Conservation (phyloP, 2,329 filamentous ascomycete species). For the Pseudogymnoascus sp. region DNA sequence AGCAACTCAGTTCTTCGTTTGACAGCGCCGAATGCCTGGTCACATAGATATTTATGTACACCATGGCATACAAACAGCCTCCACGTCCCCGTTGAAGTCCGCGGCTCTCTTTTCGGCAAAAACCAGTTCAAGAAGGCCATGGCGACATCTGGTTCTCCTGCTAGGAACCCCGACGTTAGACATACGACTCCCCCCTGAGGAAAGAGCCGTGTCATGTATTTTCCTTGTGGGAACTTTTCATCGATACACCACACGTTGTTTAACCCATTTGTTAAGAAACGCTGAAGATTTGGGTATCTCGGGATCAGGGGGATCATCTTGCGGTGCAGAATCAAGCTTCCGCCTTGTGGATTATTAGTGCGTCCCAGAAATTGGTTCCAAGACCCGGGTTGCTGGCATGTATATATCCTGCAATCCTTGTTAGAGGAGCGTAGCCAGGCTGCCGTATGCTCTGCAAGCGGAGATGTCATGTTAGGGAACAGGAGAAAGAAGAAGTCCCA, state of each 20-base stretch:
- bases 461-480: constrained; percentile 36
- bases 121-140: constrained; percentile 38
- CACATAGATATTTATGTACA: constrained; percentile 23
- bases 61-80: constrained; percentile 22
- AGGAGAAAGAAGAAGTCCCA: constrained; percentile 39
- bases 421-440: constrained; percentile 40
- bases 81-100: constrained; percentile 16
- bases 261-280: neutral
- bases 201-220: constrained; percentile 36
- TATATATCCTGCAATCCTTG: constrained; percentile 36
- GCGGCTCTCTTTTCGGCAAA: constrained; percentile 19
- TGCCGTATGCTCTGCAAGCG: constrained; percentile 34
- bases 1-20: constrained; percentile 22
- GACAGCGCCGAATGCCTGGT: constrained; percentile 26
- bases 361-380: constrained; percentile 40
- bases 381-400: constrained; percentile 35
- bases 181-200: constrained; percentile 40
- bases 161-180: constrained; percentile 43
- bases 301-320: constrained; percentile 17
- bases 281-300: constrained; percentile 17
- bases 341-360: constrained; percentile 13
- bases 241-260: constrained; percentile 23
- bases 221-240: constrained; percentile 24
- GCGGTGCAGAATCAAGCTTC: constrained; percentile 26
- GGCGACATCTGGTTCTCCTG: constrained; percentile 38